Percentiles rank a stretch among this genome's conserved stretches.
Evolutionary conservation across 1,284 basidiomycete genomes (phyloP).

Genomic region (Salmacisia buchloeana): DNA sequence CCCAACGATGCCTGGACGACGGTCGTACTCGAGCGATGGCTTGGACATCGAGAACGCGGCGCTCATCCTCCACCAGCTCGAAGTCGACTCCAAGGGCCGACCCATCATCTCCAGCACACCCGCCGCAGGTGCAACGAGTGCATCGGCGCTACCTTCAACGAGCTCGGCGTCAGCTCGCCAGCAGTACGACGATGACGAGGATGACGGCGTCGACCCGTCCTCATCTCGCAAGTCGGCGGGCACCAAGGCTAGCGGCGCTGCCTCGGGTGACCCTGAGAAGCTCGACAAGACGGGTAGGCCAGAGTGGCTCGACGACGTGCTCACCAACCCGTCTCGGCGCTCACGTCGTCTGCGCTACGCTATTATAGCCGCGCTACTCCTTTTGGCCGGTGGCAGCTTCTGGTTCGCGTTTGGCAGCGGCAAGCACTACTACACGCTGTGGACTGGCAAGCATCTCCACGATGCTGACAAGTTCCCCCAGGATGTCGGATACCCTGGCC

Average conservation of each 20-base stretch:
- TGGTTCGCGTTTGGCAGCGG: constrained; percentile 32
- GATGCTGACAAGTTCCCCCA: constrained; percentile 34
- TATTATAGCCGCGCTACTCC: constrained; percentile 14
- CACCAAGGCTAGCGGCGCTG: too few relatives aligned
- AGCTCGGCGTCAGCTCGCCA: background rate
- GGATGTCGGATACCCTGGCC: constrained; percentile 41
- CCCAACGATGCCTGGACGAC: background rate
- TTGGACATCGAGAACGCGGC: constrained; percentile 3
- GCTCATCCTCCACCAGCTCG: constrained; percentile 10
- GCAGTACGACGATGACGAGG: constrained; percentile 10
- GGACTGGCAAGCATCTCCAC: constrained; percentile 11
- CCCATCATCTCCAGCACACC: constrained; percentile 8
- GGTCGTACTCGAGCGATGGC: constrained; percentile 4
- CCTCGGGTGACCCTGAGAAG: constrained; percentile 17
- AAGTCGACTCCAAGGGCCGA: constrained; percentile 6
- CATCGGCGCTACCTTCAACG: background rate
- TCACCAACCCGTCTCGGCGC: constrained; percentile 21
- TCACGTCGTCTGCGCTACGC: constrained; percentile 18
- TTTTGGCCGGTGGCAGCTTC: constrained; percentile 28
- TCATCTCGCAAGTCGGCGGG: constrained; percentile 18
- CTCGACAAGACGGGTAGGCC: constrained; percentile 41
- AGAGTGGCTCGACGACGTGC: constrained; percentile 28
- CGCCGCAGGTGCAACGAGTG: background rate
- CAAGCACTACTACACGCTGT: constrained; percentile 15
- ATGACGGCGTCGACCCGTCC: constrained; percentile 1